Base-by-base conservation (phyloP, 2,329 filamentous ascomycete species). In the Colletotrichum liaoningense region DNA sequence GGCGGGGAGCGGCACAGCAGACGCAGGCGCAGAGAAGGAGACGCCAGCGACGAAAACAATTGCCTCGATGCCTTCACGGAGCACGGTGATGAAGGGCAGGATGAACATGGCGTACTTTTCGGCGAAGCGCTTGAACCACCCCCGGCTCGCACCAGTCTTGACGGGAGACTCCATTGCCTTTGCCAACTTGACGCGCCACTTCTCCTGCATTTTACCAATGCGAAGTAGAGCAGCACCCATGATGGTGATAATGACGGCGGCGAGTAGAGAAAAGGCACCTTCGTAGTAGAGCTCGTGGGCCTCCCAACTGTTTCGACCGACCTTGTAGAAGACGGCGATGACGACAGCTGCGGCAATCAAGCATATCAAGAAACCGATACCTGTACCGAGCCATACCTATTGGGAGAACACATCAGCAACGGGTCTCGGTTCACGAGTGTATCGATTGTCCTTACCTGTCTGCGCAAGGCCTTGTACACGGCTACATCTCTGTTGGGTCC, bases 11-110 rank as follows among this genome's bases (percentile, higher is more conserved):
- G 95, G 95, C 64, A 97, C 93, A 0, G 95, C 88, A 6, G 89
- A 90, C 2, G 94, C 94, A 0, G 94, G 94, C 4, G 93, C 86
- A 1, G 91, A 90, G 67, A 97, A 91, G 3, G 93, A 93, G 5
- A 98, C 95, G 24, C 95, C 95, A 19, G 94, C 94, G 66, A 97
- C 91, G 81, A 97, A 97, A 28, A 97, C 89, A 46, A 97, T 92
- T 0, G 93, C 94, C 81, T 98, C 95, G 35, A 97, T 89, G 3
- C 95, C 95, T 81, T 97, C 95, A 46, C 95, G 88, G 16, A 97
- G 84, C n/a, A 97, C 93, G 0, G 95, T 97, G 80, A 97, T 88
- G 82, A 97, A 97, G 1, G 95, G 95, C 67, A 97, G 85, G 58
- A 94, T 83, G 81, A 97, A 97, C 93, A 97, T 94, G 79, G 92